Evolutionary conservation across 208 protist genomes (phyloP).

Genomic region (Leishmania martiniquensis): DNA sequence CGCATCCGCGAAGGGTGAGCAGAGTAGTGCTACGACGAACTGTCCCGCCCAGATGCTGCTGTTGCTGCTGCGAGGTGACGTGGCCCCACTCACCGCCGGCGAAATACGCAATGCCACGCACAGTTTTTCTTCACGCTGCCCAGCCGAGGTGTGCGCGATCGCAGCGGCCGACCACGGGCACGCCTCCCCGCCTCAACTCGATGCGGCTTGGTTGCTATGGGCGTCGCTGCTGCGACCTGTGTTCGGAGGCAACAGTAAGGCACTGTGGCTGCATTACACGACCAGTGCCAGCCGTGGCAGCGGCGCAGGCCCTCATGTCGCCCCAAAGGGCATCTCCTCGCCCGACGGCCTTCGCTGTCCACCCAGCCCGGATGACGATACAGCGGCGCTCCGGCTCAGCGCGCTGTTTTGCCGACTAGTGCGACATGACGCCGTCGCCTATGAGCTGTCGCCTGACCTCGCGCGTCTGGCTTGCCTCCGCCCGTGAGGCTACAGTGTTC

Average conservation of each 20-base stretch:
- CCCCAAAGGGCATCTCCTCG: neutral
- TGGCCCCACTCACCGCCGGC: conserved; percentile 2
- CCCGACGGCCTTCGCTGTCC: conserved; percentile 5
- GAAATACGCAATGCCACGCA: neutral
- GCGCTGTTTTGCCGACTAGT: conserved; percentile 52
- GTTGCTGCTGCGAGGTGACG: neutral
- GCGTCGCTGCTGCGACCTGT: conserved; percentile 45
- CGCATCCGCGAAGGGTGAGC: neutral
- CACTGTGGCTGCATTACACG: conserved; percentile 31
- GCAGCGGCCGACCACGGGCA: too few relatives aligned
- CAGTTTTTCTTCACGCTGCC: neutral
- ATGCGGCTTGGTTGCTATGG: conserved; percentile 21
- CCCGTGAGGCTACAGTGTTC: neutral
- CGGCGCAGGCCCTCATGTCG: neutral
- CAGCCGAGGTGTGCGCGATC: neutral
- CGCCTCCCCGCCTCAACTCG: neutral
- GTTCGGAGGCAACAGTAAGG: conserved; percentile 71
- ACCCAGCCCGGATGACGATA: neutral
- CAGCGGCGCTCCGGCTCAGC: conserved; percentile 37
- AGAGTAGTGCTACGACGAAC: neutral
- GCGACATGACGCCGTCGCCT: conserved; percentile 40
- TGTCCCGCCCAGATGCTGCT: neutral
- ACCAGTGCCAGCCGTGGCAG: neutral
- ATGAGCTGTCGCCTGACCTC: conserved; percentile 54
- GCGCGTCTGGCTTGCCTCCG: neutral